Conservation (phyloP, 495 filamentous ascomycete species). For the Talaromyces stipitatus region DNA sequence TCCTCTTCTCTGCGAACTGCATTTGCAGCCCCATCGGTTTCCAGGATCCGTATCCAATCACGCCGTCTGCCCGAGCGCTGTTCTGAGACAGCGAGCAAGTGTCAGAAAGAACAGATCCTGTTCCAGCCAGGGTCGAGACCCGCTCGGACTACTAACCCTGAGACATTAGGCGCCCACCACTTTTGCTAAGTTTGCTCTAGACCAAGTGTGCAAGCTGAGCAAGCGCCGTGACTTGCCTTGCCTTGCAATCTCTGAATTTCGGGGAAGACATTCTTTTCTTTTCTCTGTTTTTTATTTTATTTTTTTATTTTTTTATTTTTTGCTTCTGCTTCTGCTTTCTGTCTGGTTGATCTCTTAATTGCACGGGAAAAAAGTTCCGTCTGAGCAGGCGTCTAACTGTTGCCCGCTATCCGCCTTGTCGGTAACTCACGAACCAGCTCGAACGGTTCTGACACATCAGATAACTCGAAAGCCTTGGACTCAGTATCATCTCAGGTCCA, state of each 20-base stretch:
- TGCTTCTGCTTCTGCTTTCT: neutral
- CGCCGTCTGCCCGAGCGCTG: neutral
- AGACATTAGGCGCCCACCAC: slow-evolving; percentile 3
- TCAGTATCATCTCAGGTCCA: slow-evolving; percentile 10
- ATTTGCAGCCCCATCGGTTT: neutral
- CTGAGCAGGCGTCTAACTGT: neutral
- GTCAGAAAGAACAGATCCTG: neutral
- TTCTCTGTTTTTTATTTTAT: neutral
- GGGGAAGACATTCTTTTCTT: neutral
- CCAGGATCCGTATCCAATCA: neutral
- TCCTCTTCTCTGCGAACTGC: neutral
- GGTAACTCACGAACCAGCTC: neutral
- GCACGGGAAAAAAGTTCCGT: too few species aligned
- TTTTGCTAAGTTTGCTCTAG: neutral
- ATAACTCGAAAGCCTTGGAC: neutral
- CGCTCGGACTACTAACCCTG: neutral
- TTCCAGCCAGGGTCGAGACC: slow-evolving; percentile 1
- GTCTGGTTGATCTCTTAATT: neutral
- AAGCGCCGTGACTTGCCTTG: neutral
- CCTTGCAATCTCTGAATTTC: neutral
- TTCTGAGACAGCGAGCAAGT: neutral
- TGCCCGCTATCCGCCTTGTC: slow-evolving; percentile 1
- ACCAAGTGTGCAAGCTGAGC: neutral
- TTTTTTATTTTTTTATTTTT: neutral
- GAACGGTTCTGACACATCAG: neutral